A percentile compares a stretch with the other conserved stretches of the same genome.
Evolutionary conservation across 208 protist genomes (phyloP).

Genomic region (Zelonia costaricensis): DNA sequence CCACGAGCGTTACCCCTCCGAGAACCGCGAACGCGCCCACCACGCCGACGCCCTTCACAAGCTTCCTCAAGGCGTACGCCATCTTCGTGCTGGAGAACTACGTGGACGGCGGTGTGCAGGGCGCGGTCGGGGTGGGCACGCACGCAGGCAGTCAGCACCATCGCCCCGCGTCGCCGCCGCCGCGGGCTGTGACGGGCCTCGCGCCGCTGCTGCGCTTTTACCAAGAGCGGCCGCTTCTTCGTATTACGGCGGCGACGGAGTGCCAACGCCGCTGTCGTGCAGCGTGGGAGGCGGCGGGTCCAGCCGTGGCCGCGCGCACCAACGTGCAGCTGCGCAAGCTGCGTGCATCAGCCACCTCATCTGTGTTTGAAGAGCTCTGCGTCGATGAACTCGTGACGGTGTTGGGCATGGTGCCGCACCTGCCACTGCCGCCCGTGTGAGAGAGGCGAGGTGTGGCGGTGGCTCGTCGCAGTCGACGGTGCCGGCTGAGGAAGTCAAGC

Average conservation of each 20-base stretch:
- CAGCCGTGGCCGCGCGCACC: not conserved
- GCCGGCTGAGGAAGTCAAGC: too few species aligned
- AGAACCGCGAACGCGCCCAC: not conserved
- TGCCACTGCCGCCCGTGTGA: too few species aligned
- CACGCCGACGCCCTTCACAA: slow-evolving; percentile 20
- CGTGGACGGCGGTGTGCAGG: too few species aligned
- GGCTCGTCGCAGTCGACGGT: too few species aligned
- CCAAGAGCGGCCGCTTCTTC: slow-evolving; percentile 22
- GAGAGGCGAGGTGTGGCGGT: too few species aligned
- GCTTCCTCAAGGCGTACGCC: slow-evolving; percentile 50
- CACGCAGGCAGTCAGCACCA: too few species aligned
- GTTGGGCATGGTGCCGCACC: slow-evolving; percentile 4
- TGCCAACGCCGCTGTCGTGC: slow-evolving; percentile 22
- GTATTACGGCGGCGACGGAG: slow-evolving; percentile 23
- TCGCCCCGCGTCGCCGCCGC: too few species aligned
- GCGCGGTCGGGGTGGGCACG: too few species aligned
- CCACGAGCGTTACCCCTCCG: too few species aligned
- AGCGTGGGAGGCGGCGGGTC: slow-evolving; percentile 2
- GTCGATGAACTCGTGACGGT: slow-evolving; percentile 38
- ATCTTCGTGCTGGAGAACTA: slow-evolving; percentile 15
- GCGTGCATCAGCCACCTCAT: slow-evolving; percentile 17
- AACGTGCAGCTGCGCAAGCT: not conserved
- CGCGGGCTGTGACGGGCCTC: not conserved
- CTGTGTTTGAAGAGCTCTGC: slow-evolving; percentile 27
- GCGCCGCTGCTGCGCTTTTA: slow-evolving; percentile 34